Percentiles rank a stretch among this genome's conserved stretches.
These are phyloP conservation scores for Astragalus membranaceus DNA, from an alignment of 306 rosid species.

Conservation along the genomic window DNA sequence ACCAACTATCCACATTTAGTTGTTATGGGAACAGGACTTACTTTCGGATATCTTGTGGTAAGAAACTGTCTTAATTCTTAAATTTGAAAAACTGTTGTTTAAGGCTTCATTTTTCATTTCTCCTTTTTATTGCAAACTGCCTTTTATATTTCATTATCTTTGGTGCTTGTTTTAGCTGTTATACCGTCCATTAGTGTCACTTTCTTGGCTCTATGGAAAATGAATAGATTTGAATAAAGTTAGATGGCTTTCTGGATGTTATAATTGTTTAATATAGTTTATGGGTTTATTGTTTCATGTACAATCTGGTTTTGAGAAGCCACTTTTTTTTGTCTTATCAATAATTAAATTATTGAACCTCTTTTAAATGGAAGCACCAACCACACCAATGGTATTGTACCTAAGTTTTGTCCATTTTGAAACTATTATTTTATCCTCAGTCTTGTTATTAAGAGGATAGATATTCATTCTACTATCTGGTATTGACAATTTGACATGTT, in stretches of 20 bases:
- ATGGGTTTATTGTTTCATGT: background rate
- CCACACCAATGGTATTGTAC: no score
- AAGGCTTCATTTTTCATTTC: background rate
- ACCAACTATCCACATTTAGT: conserved; percentile 74
- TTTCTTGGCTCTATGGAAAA: background rate
- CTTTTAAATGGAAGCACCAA: background rate
- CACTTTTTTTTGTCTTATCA: background rate
- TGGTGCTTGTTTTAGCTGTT: background rate
- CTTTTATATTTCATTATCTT: background rate
- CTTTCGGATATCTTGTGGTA: conserved; percentile 91
- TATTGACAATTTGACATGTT: background rate
- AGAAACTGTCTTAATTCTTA: conserved; percentile 21
- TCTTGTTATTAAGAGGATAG: background rate
- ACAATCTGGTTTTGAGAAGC: conserved; percentile 8
- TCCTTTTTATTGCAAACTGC: background rate
- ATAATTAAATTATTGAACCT: background rate
- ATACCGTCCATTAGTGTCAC: background rate
- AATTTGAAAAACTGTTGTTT: background rate
- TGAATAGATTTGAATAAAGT: background rate
- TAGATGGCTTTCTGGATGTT: background rate
- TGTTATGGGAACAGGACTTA: conserved; percentile 77
- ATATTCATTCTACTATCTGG: background rate
- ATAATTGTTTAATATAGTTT: background rate
- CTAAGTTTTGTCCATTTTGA: background rate
- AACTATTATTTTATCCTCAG: background rate